Evolutionary conservation across 257 asterid genomes (phyloP).

Genomic region (Nicotiana undulata): DNA sequence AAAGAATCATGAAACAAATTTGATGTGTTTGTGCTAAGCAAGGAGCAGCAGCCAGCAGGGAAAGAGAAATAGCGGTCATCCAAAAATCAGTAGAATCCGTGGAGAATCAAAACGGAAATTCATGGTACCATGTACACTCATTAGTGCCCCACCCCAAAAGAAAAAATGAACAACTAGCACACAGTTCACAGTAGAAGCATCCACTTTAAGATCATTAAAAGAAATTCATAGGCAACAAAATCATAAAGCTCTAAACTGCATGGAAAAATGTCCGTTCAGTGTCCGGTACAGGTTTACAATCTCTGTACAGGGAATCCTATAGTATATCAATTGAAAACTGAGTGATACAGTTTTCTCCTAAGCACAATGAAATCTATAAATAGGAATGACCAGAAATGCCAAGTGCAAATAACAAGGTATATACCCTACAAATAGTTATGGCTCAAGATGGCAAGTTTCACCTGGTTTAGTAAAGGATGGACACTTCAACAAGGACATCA

Average conservation of each 20-base stretch:
- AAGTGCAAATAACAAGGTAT: neutral
- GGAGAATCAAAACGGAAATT: neutral
- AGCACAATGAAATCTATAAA: neutral
- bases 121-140: neutral
- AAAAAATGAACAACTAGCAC: neutral
- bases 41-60: neutral
- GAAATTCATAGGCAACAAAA: neutral
- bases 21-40: neutral
- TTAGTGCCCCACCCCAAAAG: neutral
- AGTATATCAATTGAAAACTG: neutral
- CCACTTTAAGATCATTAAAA: neutral
- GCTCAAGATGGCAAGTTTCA: constrained; percentile 1
- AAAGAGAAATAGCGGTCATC: neutral
- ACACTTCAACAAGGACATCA: constrained; percentile 4
- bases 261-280: neutral
- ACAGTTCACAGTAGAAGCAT: neutral
- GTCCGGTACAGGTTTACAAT: neutral
- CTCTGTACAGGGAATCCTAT: neutral
- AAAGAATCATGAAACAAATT: neutral
- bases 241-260: neutral
- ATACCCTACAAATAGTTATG: neutral
- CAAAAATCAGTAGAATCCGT: neutral
- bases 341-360: neutral
- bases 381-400: neutral
- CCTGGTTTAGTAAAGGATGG: neutral